phyloP scores from a whole-genome alignment of 768 basidiomycete species.

The Mycena haematopus region DNA sequence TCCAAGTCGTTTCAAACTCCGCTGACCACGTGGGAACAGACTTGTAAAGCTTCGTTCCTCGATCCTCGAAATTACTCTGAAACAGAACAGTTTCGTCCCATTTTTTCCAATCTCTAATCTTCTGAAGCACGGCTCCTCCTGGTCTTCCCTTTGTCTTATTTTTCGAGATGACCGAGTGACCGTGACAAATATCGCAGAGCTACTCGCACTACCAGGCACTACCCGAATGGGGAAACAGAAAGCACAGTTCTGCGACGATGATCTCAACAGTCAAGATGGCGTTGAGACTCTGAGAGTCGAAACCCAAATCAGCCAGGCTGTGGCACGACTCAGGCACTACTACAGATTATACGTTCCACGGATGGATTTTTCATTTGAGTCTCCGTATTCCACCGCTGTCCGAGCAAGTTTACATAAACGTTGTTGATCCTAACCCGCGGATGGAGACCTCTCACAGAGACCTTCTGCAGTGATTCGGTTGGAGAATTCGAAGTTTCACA shows the following conservation, averaged over 20 bases:
- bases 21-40: constrained; percentile 20
- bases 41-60: constrained; percentile 12
- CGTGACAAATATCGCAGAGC: too few species aligned
- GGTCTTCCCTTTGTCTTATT: constrained; percentile 2
- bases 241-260: not conserved
- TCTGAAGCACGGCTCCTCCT: too few species aligned
- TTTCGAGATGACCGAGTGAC: not conserved
- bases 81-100: constrained; percentile 1
- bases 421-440: not conserved
- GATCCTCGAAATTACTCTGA: not conserved
- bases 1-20: constrained; percentile 17
- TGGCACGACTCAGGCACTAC: too few species aligned
- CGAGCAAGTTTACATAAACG: not conserved
- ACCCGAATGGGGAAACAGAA: too few species aligned
- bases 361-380: not conserved
- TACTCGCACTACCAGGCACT: too few species aligned
- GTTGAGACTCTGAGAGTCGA: constrained; percentile 2
- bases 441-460: not conserved
- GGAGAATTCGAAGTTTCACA: not conserved
- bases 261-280: constrained; percentile 6
- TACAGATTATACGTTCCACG: too few species aligned
- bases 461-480: not conserved
- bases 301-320: not conserved
- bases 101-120: not conserved
- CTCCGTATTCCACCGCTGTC: not conserved